Conservation (phyloP, 2,329 filamentous ascomycete species). For the Torrubiella hemipterigena region DNA sequence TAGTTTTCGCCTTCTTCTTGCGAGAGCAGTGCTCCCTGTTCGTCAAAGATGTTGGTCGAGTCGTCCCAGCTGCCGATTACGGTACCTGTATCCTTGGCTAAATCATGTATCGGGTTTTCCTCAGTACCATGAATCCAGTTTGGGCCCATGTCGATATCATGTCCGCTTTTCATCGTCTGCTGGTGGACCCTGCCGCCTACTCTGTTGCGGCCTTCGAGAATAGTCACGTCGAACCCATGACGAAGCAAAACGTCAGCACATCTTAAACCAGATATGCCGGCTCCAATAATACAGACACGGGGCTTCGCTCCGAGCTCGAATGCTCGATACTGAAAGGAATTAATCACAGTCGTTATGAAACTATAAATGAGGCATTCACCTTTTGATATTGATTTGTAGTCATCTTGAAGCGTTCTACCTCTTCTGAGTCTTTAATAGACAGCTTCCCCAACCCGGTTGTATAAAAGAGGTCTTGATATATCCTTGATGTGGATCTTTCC, state of each 20-base stretch:
- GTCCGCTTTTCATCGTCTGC: slow-evolving; percentile 32
- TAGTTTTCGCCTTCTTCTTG: slow-evolving; percentile 31
- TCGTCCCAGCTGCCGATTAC: slow-evolving; percentile 34
- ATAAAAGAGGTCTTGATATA: slow-evolving; percentile 37
- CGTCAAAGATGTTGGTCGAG: slow-evolving; percentile 41
- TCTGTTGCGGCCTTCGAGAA: slow-evolving; percentile 56
- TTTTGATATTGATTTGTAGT: too few relatives aligned
- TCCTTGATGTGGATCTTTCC: slow-evolving; percentile 29
- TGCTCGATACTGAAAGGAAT: too few relatives aligned
- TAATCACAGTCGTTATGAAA: too few relatives aligned
- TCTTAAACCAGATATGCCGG: slow-evolving; percentile 58
- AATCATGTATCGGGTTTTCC: slow-evolving; percentile 56
- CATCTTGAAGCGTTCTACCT: too few relatives aligned
- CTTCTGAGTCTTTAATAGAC: too few relatives aligned
- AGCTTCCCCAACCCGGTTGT: too few relatives aligned
- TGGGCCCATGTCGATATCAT: slow-evolving; percentile 49
- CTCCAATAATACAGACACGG: slow-evolving; percentile 57
- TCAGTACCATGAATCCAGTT: slow-evolving; percentile 72
- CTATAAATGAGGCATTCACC: too few relatives aligned
- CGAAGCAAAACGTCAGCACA: slow-evolving; percentile 56
- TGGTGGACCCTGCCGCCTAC: slow-evolving; percentile 54
- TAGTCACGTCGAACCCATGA: slow-evolving; percentile 53
- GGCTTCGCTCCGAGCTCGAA: too few relatives aligned
- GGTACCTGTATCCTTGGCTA: slow-evolving; percentile 51
- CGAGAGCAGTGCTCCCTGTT: slow-evolving; percentile 39